Conservation (phyloP, 2,329 filamentous ascomycete species). For the Mycosphaerella sp. region DNA sequence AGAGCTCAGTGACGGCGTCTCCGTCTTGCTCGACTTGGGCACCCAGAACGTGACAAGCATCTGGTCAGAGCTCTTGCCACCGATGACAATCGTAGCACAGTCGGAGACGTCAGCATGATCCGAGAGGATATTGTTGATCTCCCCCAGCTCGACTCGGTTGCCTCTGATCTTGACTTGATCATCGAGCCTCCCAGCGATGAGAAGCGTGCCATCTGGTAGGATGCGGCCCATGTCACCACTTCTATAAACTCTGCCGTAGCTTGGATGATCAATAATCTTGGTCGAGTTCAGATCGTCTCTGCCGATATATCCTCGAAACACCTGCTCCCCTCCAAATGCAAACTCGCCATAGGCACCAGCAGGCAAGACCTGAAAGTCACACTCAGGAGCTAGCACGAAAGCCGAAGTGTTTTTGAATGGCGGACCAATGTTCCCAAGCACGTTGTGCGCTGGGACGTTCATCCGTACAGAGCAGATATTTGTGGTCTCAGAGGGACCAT, state of each 20-base stretch:
- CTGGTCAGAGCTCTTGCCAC: constrained; percentile 37
- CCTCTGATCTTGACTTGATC: constrained; percentile 78
- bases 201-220: constrained; percentile 66
- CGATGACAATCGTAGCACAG: constrained; percentile 57
- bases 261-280: constrained; percentile 63
- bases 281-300: constrained; percentile 54
- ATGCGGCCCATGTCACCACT: constrained; percentile 78
- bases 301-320: constrained; percentile 67
- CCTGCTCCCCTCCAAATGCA: constrained; percentile 79
- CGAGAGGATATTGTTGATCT: constrained; percentile 61
- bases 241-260: constrained; percentile 68
- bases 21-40: constrained; percentile 28
- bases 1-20: neutral
- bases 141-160: constrained; percentile 69
- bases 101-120: constrained; percentile 49
- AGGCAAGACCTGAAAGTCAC: constrained; percentile 52
- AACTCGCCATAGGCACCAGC: constrained; percentile 71
- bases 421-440: constrained; percentile 68
- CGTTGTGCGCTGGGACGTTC: constrained; percentile 51
- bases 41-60: constrained; percentile 67
- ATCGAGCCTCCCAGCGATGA: constrained; percentile 67
- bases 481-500: constrained; percentile 79
- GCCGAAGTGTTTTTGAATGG: constrained; percentile 70
- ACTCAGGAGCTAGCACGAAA: constrained; percentile 51
- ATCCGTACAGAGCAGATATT: constrained; percentile 75